These are phyloP conservation scores for Limnanthes douglasii DNA, from an alignment of 345 rosid species.

Conservation along the genomic window DNA sequence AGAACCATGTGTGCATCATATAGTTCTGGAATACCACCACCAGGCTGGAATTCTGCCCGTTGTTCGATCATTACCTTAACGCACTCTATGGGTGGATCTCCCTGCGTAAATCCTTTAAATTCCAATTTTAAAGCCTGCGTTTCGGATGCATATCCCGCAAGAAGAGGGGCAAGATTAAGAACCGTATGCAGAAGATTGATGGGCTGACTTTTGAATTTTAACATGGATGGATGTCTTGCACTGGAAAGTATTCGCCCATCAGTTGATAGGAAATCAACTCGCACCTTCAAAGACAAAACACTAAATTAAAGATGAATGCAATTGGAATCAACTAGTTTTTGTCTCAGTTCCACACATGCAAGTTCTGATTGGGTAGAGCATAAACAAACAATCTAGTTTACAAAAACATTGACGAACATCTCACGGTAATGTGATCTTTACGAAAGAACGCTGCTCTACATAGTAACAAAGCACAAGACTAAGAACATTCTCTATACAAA, in stretches of 20 bases:
- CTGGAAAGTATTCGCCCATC: no score
- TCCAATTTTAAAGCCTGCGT: conserved; percentile 13
- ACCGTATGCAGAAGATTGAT: conserved; percentile 7
- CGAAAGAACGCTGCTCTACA: background rate
- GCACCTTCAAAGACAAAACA: conserved; percentile 8
- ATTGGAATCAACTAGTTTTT: background rate
- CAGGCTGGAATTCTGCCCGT: conserved; percentile 16
- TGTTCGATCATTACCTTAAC: conserved; percentile 14
- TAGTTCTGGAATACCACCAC: conserved; percentile 21
- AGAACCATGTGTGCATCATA: conserved; percentile 16
- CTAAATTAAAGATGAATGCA: background rate
- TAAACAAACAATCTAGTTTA: background rate
- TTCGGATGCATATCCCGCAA: conserved; percentile 15
- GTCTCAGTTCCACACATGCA: no score
- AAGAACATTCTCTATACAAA: no score
- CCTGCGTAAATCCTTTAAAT: conserved; percentile 13
- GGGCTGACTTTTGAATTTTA: conserved; percentile 17
- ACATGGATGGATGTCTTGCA: conserved; percentile 17
- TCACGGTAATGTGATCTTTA: background rate
- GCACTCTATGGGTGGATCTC: conserved; percentile 10
- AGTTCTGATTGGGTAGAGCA: no score
- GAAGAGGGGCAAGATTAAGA: conserved; percentile 9
- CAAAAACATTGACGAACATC: background rate
- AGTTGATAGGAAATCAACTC: no score
- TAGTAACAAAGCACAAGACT: no score